Conservation (phyloP, 768 basidiomycete genomes). For the Tricholoma terreum region DNA sequence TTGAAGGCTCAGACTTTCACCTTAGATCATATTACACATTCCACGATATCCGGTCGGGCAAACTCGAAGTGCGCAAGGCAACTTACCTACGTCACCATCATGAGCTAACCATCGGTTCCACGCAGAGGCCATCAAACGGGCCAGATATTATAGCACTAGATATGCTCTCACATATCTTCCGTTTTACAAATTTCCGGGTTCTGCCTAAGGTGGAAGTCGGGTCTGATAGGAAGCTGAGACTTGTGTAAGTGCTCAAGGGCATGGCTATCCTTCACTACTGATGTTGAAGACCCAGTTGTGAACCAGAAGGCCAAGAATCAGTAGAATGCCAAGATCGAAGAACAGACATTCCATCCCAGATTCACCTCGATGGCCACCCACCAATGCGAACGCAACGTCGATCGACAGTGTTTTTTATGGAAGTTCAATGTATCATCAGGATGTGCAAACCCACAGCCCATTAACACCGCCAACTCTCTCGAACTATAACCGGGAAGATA, state of each 20-base stretch:
- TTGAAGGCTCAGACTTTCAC: conserved; percentile 78
- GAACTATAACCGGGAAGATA: too few species aligned
- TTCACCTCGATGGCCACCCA: too few species aligned
- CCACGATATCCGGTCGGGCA: conserved; percentile 70
- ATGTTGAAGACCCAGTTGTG: conserved; percentile 8
- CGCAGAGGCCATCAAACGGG: too few species aligned
- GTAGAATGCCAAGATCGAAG: conserved; percentile 50
- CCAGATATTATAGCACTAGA: too few species aligned
- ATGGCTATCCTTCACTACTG: too few species aligned
- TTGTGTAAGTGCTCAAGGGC: conserved; percentile 57
- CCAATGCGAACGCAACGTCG: too few species aligned
- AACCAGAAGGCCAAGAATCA: too few species aligned
- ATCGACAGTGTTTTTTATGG: too few species aligned
- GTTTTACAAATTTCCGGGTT: conserved; percentile 79
- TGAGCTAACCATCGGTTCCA: conserved; percentile 3
- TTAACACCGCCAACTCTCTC: too few species aligned
- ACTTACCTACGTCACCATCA: neutral
- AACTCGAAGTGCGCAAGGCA: conserved; percentile 44
- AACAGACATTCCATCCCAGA: conserved; percentile 41
- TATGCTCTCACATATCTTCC: conserved; percentile 76
- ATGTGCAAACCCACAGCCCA: too few species aligned
- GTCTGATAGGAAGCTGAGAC: conserved; percentile 61
- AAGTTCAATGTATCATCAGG: too few species aligned
- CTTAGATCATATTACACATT: conserved; percentile 82
- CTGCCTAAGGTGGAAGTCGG: conserved; percentile 78